A percentile compares a stretch with the other conserved stretches of the same genome.
phyloP scores from a whole-genome alignment of 2,329 filamentous ascomycete species.

The Cercospora sp. region DNA sequence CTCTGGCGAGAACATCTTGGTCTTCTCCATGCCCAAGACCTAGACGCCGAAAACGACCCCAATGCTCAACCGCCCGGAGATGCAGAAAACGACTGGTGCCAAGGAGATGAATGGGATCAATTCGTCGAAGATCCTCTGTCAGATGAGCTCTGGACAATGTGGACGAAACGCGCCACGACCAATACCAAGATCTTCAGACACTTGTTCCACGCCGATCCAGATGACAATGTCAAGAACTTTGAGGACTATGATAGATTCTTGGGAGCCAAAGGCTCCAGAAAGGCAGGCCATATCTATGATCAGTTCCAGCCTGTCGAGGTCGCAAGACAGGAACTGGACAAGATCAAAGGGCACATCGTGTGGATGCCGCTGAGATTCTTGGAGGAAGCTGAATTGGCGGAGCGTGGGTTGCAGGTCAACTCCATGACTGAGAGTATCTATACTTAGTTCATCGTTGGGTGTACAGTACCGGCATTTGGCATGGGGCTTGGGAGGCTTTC shows the following conservation, averaged over 20 bases:
- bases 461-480: neutral
- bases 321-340: conserved; percentile 71
- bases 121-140: conserved; percentile 62
- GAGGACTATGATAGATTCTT: conserved; percentile 83
- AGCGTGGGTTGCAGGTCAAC: conserved; percentile 84
- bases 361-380: conserved; percentile 95
- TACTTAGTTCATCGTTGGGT: conserved; percentile 51
- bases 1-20: conserved; percentile 92
- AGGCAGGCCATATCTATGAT: conserved; percentile 84
- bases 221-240: conserved; percentile 85
- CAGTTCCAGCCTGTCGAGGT: conserved; percentile 71
- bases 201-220: conserved; percentile 83
- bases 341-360: conserved; percentile 80
- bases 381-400: conserved; percentile 82
- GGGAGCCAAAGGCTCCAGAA: conserved; percentile 59
- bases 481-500: neutral
- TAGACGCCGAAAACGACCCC: conserved; percentile 64
- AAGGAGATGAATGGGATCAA: conserved; percentile 63
- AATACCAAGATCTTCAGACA: conserved; percentile 78
- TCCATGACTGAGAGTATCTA: conserved; percentile 83
- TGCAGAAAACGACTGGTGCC: conserved; percentile 71
- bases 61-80: conserved; percentile 76
- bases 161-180: conserved; percentile 66
- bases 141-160: conserved; percentile 61
- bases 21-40: conserved; percentile 69